Evolutionary conservation across 371 early-diverging fungal species (phyloP).

Genomic region (Mortierella sp.): DNA sequence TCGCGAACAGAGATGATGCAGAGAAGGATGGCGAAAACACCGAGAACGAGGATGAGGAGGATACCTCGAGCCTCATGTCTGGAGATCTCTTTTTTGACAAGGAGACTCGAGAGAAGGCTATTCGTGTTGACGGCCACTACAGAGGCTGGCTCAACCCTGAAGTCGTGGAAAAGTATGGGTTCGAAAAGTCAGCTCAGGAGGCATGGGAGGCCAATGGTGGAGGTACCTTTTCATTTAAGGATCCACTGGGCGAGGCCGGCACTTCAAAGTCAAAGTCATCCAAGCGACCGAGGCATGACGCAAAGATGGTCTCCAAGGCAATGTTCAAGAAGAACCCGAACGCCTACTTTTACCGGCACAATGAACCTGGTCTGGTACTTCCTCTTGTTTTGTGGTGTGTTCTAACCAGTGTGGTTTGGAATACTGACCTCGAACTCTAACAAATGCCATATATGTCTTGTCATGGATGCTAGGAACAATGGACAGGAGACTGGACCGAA

Average conservation of each 20-base stretch:
- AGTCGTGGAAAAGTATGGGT: constrained; percentile 66
- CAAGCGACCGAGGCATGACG: constrained; percentile 39
- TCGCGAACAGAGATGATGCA: not conserved
- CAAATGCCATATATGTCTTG: not conserved
- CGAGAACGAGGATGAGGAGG: constrained; percentile 39
- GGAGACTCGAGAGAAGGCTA: constrained; percentile 60
- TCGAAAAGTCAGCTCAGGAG: constrained; percentile 66
- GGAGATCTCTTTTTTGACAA: constrained; percentile 68
- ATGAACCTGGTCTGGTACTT: constrained; percentile 76
- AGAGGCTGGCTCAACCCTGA: constrained; percentile 71
- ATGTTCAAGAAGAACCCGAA: constrained; percentile 81
- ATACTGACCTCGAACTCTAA: no score
- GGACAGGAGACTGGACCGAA: constrained; percentile 78
- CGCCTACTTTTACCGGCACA: constrained; percentile 79
- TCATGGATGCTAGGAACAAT: constrained; percentile 61
- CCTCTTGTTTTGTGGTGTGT: no score
- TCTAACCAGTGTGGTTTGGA: no score
- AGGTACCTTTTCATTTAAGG: constrained; percentile 74
- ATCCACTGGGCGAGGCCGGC: constrained; percentile 59
- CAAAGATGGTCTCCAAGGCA: constrained; percentile 63
- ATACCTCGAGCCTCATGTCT: constrained; percentile 58
- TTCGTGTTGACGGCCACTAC: constrained; percentile 71
- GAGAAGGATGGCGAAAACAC: not conserved
- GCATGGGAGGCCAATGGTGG: constrained; percentile 84
- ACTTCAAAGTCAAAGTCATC: constrained; percentile 13